phyloP scores from a whole-genome alignment of 257 asterid genomes.

The Nicotiana tabacum region DNA sequence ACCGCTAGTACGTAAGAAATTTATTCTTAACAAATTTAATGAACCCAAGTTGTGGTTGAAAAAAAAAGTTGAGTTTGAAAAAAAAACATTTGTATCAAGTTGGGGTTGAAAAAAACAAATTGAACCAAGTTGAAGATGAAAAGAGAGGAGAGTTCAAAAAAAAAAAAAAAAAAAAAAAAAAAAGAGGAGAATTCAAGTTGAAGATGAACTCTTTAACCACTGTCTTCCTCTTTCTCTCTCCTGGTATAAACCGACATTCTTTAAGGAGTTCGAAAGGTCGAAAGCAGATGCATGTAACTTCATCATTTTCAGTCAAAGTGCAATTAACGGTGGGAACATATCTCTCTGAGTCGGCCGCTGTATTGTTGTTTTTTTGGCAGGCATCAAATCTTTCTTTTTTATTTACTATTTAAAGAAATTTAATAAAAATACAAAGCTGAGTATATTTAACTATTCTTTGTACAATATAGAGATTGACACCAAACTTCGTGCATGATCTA shows the following conservation, averaged over 20 bases:
- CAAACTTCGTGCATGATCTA: neutral
- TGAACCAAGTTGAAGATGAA: constrained; percentile 23
- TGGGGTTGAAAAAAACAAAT: neutral
- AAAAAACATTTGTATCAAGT: neutral
- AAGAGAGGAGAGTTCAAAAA: neutral
- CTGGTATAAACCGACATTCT: constrained; percentile 39
- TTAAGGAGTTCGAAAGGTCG: constrained; percentile 14
- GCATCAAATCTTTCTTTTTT: neutral
- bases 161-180: neutral
- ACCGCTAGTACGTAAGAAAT: neutral
- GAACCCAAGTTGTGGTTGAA: neutral
- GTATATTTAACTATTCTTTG: too few species aligned
- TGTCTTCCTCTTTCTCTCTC: constrained; percentile 10
- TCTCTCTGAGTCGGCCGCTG: neutral
- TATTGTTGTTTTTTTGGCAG: neutral
- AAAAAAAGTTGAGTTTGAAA: neutral
- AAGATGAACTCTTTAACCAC: constrained; percentile 14
- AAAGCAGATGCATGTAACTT: constrained; percentile 14
- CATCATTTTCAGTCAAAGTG: constrained; percentile 22
- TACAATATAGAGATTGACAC: neutral
- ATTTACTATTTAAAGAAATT: neutral
- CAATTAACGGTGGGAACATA: constrained; percentile 29
- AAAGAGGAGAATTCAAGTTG: constrained; percentile 18
- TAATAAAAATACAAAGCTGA: neutral
- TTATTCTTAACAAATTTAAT: constrained; percentile 3